Base-by-base conservation (phyloP, 495 filamentous ascomycete species). In the Penicillium verhagenii region DNA sequence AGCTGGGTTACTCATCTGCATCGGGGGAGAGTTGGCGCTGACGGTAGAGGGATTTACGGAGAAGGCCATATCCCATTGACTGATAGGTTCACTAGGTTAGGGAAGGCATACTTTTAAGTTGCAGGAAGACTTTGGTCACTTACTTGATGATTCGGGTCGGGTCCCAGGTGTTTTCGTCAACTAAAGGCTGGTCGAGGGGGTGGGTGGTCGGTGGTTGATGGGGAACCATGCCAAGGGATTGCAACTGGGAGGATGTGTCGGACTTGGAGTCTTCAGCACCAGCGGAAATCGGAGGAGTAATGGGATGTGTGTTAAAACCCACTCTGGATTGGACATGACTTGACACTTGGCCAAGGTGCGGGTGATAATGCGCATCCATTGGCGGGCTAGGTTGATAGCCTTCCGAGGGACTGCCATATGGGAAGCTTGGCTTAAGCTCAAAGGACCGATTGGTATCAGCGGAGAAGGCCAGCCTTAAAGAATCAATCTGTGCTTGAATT, bases 121-220 rank as follows among this genome's bases (percentile, higher is more conserved):
- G 8, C 14, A 10, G 35, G 14, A 18, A 11, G 8, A n/a, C 8
- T 26, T 11, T 2, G n/a, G 9, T 42, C 54, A 54, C 90, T 80
- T 82, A 97, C 91, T 94, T 89, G 78, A 98, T 96, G 60, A 98
- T 89, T 48, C 88, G 83, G 25, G 90, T 85, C 3, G 94, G 94
- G 68, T 98, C 96, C 94, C 94, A 98, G 44, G 79, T 80, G 37
- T 82, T 79, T 40, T 84, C 79, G 52, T 93, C 90, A 37, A 84
- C 78, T 59, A 90, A 75, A 16, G 83, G 77, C 53, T 85, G 72
- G 31, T 74, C 59, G 72, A 78, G 56, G 72, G 66, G 58, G 75
- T 77, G 47, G 70, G 50, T 65, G 60, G 77, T 59, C 9, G 79
- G 69, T 37, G 77, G 71, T 47, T 70, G 69, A 50, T 70, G 71